Percentiles rank a stretch among this genome's conserved stretches.
Conservation (phyloP, 1,284 basidiomycete genomes). For the Dichomitus squalens region DNA sequence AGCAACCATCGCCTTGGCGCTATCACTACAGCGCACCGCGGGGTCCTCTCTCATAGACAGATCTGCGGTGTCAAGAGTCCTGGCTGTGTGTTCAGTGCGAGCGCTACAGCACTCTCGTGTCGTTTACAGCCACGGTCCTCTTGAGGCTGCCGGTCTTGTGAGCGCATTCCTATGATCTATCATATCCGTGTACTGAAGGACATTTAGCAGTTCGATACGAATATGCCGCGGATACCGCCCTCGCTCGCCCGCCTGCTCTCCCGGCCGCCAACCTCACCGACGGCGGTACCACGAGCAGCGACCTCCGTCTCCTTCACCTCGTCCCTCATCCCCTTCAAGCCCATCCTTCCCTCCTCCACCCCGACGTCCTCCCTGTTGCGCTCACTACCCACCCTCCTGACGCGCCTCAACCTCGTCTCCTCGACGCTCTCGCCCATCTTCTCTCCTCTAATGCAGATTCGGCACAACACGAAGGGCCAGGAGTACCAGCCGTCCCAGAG, state of each 20-base stretch:
- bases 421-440: slow-evolving; percentile 14
- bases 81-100: background rate
- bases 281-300: slow-evolving; percentile 12
- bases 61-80: slow-evolving; percentile 10
- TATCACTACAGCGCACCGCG: slow-evolving; percentile 13
- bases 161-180: background rate
- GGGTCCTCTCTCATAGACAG: slow-evolving; percentile 3
- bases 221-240: slow-evolving; percentile 32
- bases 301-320: slow-evolving; percentile 16
- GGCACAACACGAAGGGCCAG: slow-evolving; percentile 57
- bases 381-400: slow-evolving; percentile 8
- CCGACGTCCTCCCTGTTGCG: slow-evolving; percentile 15
- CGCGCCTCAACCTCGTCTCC: slow-evolving; percentile 12
- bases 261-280: slow-evolving; percentile 22
- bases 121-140: slow-evolving; percentile 8
- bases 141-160: slow-evolving; percentile 1
- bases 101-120: slow-evolving; percentile 13
- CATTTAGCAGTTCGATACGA: background rate
- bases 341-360: slow-evolving; percentile 13
- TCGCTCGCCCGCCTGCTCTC: slow-evolving; percentile 28
- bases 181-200: background rate
- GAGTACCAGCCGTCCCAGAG: slow-evolving; percentile 91
- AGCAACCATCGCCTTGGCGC: too few species aligned
- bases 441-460: slow-evolving; percentile 42
- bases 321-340: slow-evolving; percentile 13